A percentile compares a stretch with the other conserved stretches of the same genome.
These are phyloP conservation scores for Claviceps fusiformis DNA, from an alignment of 2,329 filamentous ascomycete genomes.

Conservation along the genomic window DNA sequence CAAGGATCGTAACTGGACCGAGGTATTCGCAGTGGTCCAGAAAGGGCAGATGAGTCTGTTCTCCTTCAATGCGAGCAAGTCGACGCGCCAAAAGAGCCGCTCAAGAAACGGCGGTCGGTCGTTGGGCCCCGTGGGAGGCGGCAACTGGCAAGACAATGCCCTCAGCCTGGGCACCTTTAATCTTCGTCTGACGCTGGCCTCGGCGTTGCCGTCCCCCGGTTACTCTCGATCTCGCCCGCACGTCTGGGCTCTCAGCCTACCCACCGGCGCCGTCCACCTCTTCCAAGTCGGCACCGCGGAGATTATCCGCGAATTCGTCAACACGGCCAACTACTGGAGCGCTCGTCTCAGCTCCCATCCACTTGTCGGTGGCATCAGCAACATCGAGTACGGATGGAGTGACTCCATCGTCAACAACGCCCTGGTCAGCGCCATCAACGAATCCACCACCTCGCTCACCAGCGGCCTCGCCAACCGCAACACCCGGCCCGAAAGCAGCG, in stretches of 20 bases:
- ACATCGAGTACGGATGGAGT: constrained; percentile 96
- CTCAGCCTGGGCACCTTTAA: constrained; percentile 79
- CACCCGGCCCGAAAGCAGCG: constrained; percentile 37
- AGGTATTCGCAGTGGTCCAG: constrained; percentile 92
- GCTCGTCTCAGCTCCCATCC: constrained; percentile 89
- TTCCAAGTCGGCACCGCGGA: constrained; percentile 95
- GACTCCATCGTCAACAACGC: constrained; percentile 60
- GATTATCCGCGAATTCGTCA: constrained; percentile 88
- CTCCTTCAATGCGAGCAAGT: constrained; percentile 77
- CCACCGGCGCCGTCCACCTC: constrained; percentile 88
- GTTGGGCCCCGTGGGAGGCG: constrained; percentile 67
- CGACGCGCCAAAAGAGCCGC: constrained; percentile 53
- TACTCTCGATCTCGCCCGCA: constrained; percentile 84
- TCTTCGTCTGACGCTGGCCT: constrained; percentile 83
- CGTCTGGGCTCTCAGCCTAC: constrained; percentile 87
- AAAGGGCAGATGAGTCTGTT: constrained; percentile 91
- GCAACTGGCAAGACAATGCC: constrained; percentile 97
- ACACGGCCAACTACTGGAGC: constrained; percentile 94
- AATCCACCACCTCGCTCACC: constrained; percentile 17
- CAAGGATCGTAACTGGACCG: constrained; percentile 87
- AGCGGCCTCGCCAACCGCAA: not conserved
- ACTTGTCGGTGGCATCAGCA: constrained; percentile 82
- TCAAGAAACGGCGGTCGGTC: constrained; percentile 34
- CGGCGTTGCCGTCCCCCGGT: constrained; percentile 74
- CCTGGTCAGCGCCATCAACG: constrained; percentile 38